phyloP scores from a whole-genome alignment of 2,329 filamentous ascomycete species.

The Colletotrichum filicis region DNA sequence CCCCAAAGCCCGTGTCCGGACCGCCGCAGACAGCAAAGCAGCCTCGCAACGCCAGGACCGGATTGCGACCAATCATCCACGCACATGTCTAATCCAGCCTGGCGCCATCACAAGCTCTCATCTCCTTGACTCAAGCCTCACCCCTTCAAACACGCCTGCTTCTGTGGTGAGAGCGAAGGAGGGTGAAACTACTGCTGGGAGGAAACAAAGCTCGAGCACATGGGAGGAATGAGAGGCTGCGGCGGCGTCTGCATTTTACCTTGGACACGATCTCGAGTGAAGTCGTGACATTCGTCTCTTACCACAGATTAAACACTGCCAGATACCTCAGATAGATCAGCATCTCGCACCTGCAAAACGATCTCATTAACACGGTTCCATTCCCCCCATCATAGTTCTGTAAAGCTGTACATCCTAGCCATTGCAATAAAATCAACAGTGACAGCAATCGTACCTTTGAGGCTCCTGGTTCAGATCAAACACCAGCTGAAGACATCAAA shows the following conservation, averaged over 20 bases:
- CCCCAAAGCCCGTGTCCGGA: not conserved
- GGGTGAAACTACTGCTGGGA: not conserved
- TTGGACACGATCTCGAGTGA: not conserved
- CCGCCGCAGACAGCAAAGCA: not conserved
- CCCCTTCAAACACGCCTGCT: not conserved
- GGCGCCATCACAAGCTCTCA: constrained; percentile 24
- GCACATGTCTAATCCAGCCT: constrained; percentile 34
- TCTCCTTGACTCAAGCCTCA: constrained; percentile 11
- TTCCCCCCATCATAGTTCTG: too few relatives aligned
- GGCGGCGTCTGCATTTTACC: constrained; percentile 2
- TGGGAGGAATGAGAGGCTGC: constrained; percentile 31
- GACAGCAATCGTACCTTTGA: too few relatives aligned
- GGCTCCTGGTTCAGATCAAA: not conserved
- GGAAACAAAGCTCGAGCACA: not conserved
- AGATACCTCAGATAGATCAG: too few relatives aligned
- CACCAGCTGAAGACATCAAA: too few relatives aligned
- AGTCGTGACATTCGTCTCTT: not conserved
- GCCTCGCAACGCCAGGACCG: constrained; percentile 10
- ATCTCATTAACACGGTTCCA: too few relatives aligned
- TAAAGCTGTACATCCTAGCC: too few relatives aligned
- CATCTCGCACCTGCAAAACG: too few relatives aligned
- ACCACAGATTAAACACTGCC: too few relatives aligned
- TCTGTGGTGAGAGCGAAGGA: not conserved
- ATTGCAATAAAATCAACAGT: too few relatives aligned
- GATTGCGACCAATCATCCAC: constrained; percentile 35